Evolutionary conservation across 1,284 basidiomycete species (phyloP).

Genomic region (Fomitopsis palustris): DNA sequence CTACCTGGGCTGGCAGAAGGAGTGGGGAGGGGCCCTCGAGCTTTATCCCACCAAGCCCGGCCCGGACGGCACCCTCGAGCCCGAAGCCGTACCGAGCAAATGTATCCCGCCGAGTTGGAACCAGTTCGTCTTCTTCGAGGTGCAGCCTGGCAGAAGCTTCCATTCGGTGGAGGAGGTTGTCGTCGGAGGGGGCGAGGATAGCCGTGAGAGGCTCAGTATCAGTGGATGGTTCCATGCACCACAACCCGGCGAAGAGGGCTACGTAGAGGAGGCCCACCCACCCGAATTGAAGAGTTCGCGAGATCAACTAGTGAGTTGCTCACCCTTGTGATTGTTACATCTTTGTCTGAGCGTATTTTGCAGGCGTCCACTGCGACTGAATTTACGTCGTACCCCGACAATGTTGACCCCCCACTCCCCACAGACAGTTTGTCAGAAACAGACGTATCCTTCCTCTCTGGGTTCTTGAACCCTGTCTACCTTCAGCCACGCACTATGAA

Average conservation of each 20-base stretch:
- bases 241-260: conserved; percentile 89
- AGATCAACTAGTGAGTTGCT: conserved; percentile 70
- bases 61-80: conserved; percentile 54
- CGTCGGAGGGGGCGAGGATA: conserved; percentile 68
- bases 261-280: conserved; percentile 44
- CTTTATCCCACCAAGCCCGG: conserved; percentile 74
- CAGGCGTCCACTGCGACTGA: conserved; percentile 59
- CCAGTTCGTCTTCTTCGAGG: conserved; percentile 95
- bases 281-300: conserved; percentile 63
- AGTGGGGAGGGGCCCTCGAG: conserved; percentile 94
- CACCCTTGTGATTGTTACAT: background rate
- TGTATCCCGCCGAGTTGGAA: conserved; percentile 87
- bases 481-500: conserved; percentile 81
- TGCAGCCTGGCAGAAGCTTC: conserved; percentile 89
- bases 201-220: conserved; percentile 78
- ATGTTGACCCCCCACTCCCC: conserved; percentile 43
- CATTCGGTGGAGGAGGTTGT: conserved; percentile 97
- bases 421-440: conserved; percentile 53
- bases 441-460: conserved; percentile 67
- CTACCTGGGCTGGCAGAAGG: conserved; percentile 64
- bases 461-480: conserved; percentile 91
- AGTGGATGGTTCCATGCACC: conserved; percentile 97
- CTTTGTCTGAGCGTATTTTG: background rate
- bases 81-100: conserved; percentile 58
- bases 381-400: conserved; percentile 57